Conservation (phyloP, 768 basidiomycete genomes). For the Tulasnella sp. region DNA sequence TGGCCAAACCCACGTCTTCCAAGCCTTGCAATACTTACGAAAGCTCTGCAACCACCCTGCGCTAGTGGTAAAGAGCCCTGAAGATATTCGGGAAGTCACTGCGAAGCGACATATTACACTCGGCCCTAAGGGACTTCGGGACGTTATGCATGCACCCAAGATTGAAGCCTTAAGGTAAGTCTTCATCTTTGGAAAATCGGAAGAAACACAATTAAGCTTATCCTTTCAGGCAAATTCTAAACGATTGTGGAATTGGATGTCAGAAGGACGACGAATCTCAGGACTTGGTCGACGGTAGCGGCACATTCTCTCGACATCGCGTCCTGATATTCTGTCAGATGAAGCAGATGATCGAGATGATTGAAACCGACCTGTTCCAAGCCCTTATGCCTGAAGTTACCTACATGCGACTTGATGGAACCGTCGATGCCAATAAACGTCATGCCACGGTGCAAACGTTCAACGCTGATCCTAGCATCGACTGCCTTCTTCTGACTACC, state of each 20-base stretch:
- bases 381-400: constrained; percentile 90
- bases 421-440: constrained; percentile 87
- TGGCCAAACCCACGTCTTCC: constrained; percentile 87
- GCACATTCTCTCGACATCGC: constrained; percentile 87
- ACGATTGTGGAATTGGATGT: constrained; percentile 88
- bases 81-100: constrained; percentile 56
- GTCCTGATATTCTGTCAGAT: constrained; percentile 99
- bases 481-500: constrained; percentile 91
- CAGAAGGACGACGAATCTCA: constrained; percentile 62
- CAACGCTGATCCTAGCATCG: constrained; percentile 95
- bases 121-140: constrained; percentile 38
- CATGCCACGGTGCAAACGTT: constrained; percentile 98
- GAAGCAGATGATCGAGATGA: constrained; percentile 98
- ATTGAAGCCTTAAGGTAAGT: constrained; percentile 76
- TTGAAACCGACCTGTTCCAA: constrained; percentile 90
- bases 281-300: constrained; percentile 41
- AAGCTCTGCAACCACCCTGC: constrained; percentile 98
- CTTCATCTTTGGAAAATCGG: background rate
- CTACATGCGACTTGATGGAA: constrained; percentile 96
- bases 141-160: constrained; percentile 92
- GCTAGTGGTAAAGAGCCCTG: constrained; percentile 74
- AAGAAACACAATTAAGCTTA: constrained; percentile 13
- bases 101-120: constrained; percentile 37
- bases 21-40: constrained; percentile 91
- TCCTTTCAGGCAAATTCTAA: constrained; percentile 72